Conservation (phyloP, 202 grass and related monocot species). For the Elaeis oleifera region DNA sequence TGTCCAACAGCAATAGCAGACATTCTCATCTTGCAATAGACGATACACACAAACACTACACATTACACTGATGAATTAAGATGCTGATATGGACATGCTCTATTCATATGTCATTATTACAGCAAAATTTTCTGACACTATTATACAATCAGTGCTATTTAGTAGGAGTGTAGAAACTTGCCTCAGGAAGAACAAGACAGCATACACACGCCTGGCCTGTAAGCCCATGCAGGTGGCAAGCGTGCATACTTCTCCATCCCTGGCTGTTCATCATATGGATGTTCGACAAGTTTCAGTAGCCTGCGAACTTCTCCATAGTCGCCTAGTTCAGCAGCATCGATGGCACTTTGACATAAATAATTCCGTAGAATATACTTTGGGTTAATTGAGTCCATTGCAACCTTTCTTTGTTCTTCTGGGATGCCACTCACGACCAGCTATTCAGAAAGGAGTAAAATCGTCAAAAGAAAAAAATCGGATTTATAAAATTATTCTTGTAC, state of each 20-base stretch:
- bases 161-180: neutral
- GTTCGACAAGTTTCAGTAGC: slow-evolving; percentile 69
- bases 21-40: no score
- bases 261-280: slow-evolving; percentile 69
- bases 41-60: no score
- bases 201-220: slow-evolving; percentile 93
- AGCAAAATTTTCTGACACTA: no score
- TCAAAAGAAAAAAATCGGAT: no score
- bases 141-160: no score
- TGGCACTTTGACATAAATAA: slow-evolving; percentile 84
- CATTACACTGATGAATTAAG: no score
- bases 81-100: no score
- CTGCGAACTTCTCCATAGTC: slow-evolving; percentile 64
- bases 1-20: no score
- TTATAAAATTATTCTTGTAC: no score
- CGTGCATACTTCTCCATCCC: slow-evolving; percentile 92
- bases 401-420: slow-evolving; percentile 66
- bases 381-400: slow-evolving; percentile 68
- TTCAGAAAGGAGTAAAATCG: neutral
- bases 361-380: slow-evolving; percentile 87
- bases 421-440: slow-evolving; percentile 55
- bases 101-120: no score
- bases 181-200: slow-evolving; percentile 89
- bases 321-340: slow-evolving; percentile 64
- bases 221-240: slow-evolving; percentile 89